A percentile compares a stretch with the other conserved stretches of the same genome.
Conservation (phyloP, 2,329 filamentous ascomycete species). For the Beauveria sp. region DNA sequence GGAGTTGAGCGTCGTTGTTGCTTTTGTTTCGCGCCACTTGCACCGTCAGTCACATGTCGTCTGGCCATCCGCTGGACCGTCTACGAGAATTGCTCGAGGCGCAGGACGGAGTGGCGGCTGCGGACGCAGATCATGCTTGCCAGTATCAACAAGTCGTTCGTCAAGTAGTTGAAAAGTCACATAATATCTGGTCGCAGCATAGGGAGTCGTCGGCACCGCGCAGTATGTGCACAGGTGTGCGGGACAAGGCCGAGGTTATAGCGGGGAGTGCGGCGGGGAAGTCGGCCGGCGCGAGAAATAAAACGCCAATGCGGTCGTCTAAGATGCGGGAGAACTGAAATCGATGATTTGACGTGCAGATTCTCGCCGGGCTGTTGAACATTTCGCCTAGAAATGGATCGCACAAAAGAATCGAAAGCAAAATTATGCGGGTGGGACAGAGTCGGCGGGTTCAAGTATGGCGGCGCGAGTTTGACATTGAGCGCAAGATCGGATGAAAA, state of each 20-base stretch:
- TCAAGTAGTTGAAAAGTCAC: not conserved
- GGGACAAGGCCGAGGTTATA: slow-evolving; percentile 4
- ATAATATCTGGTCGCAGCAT: not conserved
- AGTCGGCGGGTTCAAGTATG: not conserved
- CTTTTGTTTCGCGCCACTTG: not conserved
- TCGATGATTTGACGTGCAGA: not conserved
- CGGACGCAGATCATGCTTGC: not conserved
- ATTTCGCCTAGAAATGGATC: not conserved
- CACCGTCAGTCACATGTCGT: not conserved
- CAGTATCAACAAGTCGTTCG: not conserved
- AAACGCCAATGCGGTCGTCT: not conserved
- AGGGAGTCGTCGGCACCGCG: not conserved
- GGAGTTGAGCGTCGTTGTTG: not conserved
- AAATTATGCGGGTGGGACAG: not conserved
- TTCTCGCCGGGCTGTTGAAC: not conserved
- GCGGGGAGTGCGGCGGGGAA: not conserved
- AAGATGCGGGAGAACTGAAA: not conserved
- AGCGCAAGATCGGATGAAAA: not conserved
- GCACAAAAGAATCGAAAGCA: not conserved
- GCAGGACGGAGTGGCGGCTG: not conserved
- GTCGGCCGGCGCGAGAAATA: not conserved
- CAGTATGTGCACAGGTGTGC: not conserved
- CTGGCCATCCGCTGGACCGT: not conserved
- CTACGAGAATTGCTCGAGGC: not conserved
- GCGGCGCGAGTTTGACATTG: not conserved